Evolutionary conservation across 2,329 filamentous ascomycete species (phyloP).

Genomic region (Piedraia hortae): DNA sequence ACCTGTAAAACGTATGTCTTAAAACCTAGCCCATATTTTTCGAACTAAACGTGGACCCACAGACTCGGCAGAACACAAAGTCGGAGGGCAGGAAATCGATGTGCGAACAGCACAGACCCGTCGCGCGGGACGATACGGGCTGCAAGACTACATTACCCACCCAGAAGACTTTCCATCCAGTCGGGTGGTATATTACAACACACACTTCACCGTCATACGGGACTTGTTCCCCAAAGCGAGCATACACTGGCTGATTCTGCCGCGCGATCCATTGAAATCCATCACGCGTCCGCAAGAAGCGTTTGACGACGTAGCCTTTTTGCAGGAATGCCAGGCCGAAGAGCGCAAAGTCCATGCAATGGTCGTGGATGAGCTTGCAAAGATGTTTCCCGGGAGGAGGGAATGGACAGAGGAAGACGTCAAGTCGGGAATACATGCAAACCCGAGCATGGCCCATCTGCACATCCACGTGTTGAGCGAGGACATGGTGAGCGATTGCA

Average conservation of each 20-base stretch:
- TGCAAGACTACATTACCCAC: constrained; percentile 37
- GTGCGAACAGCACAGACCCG: constrained; percentile 8
- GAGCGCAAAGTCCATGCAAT: constrained; percentile 31
- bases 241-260: constrained; percentile 69
- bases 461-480: constrained; percentile 69
- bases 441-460: constrained; percentile 74
- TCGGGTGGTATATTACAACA: constrained; percentile 36
- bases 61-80: too few relatives aligned
- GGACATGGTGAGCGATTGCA: constrained; percentile 43
- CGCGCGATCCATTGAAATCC: constrained; percentile 34
- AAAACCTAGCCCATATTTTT: too few relatives aligned
- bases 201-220: constrained; percentile 47
- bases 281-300: constrained; percentile 49
- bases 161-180: constrained; percentile 32
- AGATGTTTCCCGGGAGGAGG: constrained; percentile 43
- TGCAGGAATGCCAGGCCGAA: constrained; percentile 33
- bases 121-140: constrained; percentile 28
- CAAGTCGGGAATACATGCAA: constrained; percentile 53
- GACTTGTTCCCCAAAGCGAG: constrained; percentile 69
- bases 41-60: too few relatives aligned
- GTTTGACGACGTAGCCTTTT: constrained; percentile 42
- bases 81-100: too few relatives aligned
- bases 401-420: constrained; percentile 52
- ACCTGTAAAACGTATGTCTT: too few relatives aligned
- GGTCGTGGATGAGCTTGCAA: constrained; percentile 47